Conservation (phyloP, 176 grass and related monocot genomes). For the Carex myosuroides region DNA sequence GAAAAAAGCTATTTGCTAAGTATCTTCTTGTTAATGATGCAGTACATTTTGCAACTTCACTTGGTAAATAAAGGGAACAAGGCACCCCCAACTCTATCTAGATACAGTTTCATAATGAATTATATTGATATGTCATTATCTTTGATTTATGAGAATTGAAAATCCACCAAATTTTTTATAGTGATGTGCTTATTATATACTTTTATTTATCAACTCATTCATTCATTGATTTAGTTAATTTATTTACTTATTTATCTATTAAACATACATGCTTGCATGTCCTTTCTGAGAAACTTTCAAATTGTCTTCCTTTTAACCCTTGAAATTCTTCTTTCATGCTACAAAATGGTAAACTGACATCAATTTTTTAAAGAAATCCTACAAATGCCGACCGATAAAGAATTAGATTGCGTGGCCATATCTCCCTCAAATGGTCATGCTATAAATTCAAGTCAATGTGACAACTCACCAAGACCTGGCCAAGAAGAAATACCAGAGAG, state of each 20-base stretch:
- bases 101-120: neutral
- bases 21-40: neutral
- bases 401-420: slow-evolving; percentile 47
- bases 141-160: slow-evolving; percentile 9
- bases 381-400: slow-evolving; percentile 53
- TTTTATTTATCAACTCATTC: neutral
- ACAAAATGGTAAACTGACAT: slow-evolving; percentile 19
- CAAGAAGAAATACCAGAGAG: slow-evolving; percentile 15
- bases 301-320: neutral
- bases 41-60: neutral
- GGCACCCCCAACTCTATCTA: neutral
- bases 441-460: slow-evolving; percentile 31
- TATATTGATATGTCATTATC: slow-evolving; percentile 3
- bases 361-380: slow-evolving; percentile 47
- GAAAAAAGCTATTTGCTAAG: neutral
- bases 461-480: slow-evolving; percentile 21
- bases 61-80: neutral
- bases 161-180: slow-evolving; percentile 8
- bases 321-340: neutral
- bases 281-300: slow-evolving; percentile 10
- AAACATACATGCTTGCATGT: slow-evolving; percentile 27
- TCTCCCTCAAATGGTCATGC: slow-evolving; percentile 31
- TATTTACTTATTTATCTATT: neutral
- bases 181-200: neutral
- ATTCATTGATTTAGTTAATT: neutral